A percentile compares a stretch with the other conserved stretches of the same genome.
Conservation (phyloP, 169 alveolate species). For the Neospora caninum region DNA sequence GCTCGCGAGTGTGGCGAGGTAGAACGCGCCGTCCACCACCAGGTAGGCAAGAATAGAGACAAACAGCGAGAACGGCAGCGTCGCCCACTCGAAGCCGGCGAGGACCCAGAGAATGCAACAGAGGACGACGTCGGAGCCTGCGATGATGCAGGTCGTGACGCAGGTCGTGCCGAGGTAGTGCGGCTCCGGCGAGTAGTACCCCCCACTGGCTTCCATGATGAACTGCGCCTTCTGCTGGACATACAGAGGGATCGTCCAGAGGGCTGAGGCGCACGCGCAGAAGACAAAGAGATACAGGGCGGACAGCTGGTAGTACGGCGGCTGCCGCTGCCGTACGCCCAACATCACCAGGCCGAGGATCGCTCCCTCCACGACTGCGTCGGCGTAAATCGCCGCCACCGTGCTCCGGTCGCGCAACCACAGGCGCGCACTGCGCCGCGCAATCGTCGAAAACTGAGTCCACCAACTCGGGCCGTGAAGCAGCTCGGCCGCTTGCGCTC, state of each 20-base stretch:
- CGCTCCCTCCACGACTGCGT: slow-evolving; percentile 55
- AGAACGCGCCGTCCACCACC: slow-evolving; percentile 24
- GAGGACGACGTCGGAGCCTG: slow-evolving; percentile 42
- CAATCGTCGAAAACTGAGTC: slow-evolving; percentile 20
- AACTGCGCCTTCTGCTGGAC: slow-evolving; percentile 63
- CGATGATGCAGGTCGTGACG: slow-evolving; percentile 30
- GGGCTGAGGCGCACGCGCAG: slow-evolving; percentile 47
- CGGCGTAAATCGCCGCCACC: slow-evolving; percentile 51
- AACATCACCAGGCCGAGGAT: slow-evolving; percentile 41
- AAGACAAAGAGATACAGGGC: slow-evolving; percentile 46
- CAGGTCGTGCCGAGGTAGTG: slow-evolving; percentile 38
- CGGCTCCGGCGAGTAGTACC: slow-evolving; percentile 56
- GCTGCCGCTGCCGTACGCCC: not conserved
- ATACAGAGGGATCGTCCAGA: slow-evolving; percentile 59
- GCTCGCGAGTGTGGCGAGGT: slow-evolving; percentile 53
- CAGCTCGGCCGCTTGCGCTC: not conserved
- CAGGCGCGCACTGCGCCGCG: slow-evolving; percentile 43
- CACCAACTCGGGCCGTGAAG: not conserved
- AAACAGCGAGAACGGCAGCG: slow-evolving; percentile 10
- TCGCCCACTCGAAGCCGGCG: slow-evolving; percentile 37
- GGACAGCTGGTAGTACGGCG: slow-evolving; percentile 48
- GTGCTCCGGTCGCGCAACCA: slow-evolving; percentile 53
- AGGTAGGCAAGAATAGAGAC: slow-evolving; percentile 41
- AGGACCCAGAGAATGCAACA: slow-evolving; percentile 51
- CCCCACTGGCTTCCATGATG: slow-evolving; percentile 46